Evolutionary conservation across 2,329 filamentous ascomycete species (phyloP), one percentile per base, ranked within the genome.

Genomic region (Penicillium thymicola): DNA sequence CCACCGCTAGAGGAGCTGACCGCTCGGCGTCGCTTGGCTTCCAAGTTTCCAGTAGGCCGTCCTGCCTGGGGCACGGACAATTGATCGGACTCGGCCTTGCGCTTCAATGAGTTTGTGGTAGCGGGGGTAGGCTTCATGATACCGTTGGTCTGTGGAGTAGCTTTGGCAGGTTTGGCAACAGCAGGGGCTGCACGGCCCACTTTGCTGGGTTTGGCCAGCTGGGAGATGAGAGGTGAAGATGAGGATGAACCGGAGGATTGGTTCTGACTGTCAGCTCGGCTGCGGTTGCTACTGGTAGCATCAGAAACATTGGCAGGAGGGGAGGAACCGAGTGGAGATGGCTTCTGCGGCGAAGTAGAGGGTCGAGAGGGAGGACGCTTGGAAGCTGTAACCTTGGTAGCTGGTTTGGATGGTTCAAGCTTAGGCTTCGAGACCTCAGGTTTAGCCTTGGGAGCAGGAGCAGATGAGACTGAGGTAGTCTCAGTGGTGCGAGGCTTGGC

Each of bases 231-330:
- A 30, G 78, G 77, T 13, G 78, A 79, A 11, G 77, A 79, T 4
- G 75, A 77, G 21, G 64, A 66, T 5, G 76, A 78, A 42, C 75
- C 76, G 16, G 76, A 78, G 5, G 76, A 75, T 44, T 74, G 70
- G 41, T 74, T 75, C 18, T 76, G 74, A 52, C 67, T 75, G 23
- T 75, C 75, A 44, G 75, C 74, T 40, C 72, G 71, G 48, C 61
- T 70, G 60, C 74, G 73, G 48, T 61, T 70, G 60, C 74, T 73
- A 65, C 79, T 74, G 59, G 82, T 75, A 54, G 82, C 74, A 65
- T 86, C 82, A 21, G 83, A 85, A 28, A 81, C 81, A 67, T 84
- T 85, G 58, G 84, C 79, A 6, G 84, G 83, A 23, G 83, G 82
- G 2, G 84, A 85, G 7, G 82, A 83, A 10, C 81, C 83, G 11